Base-by-base conservation (phyloP, 140 eudicot species). In the Cichorium intybus region DNA sequence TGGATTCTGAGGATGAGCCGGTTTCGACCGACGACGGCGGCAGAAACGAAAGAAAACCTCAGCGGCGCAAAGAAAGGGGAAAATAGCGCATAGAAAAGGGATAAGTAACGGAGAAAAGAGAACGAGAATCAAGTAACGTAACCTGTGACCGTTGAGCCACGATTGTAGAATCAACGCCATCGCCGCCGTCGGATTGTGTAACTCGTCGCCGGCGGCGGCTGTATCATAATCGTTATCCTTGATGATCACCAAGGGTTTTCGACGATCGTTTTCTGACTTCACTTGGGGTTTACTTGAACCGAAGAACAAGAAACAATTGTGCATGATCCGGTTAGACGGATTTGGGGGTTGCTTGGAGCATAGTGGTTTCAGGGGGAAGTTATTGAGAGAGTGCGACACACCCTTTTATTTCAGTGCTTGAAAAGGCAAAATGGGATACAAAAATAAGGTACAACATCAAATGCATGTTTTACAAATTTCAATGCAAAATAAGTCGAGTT, bases 51-150 rank as follows among this genome's bases (percentile, higher is more conserved):
- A 60, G 29, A 69, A 78, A 6, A 84, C 57, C 43, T 82, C 88
- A 2, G 71, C 74, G 47, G 81, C 83, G 77, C 79, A 81, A 21
- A 85, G 29, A 45, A 81, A 43, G 7, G 87, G 92, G 21, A 61
- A 81, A 28, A 68, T 41, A 3, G 69, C 78, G 26, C 65, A 79
- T 8, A 85, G 11, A 58, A 85, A 46, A 22, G 92, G 87, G 48
- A 84, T 61, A 22, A 84, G 77, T 37, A 84, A 21, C 16, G 91
- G 92, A 54, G 80, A 81, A 67, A 80, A 81, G 14, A 81, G 28
- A 41, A 62, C 18, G 7, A 82, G 73, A 11, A 76, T 28, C 27
- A 85, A 5, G 76, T 78, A 76, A 22, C 88, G 79, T 5, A 74
- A 6, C 46, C 83, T 46, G 45, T 78, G 63, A 43, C 86, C 77